Base-by-base conservation (phyloP, 495 filamentous ascomycete species). In the Talaromyces adpressus region DNA sequence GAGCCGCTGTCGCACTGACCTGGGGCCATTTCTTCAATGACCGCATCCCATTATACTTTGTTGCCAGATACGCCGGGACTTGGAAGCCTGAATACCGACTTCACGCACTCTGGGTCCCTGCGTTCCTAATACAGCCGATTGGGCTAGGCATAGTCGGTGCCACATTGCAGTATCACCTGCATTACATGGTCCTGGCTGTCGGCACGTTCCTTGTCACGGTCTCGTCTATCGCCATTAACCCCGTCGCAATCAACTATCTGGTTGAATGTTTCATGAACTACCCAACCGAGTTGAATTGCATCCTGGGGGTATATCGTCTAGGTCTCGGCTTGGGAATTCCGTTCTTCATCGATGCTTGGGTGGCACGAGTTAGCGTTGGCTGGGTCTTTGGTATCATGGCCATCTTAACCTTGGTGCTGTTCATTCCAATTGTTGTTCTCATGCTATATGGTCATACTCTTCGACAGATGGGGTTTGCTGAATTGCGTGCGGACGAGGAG, bases 311-410 rank as follows among this genome's bases (percentile, higher is more conserved):
- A 11, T 81, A 77, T 61, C 73, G 79, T 0, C 69, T 83, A 45
- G 67, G 70, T 3, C 72, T 79, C 36, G 79, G 80, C 4, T 64
- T 83, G 29, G 73, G 72, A 0, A 75, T 82, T 12, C 74, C 73
- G 57, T 84, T 84, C 63, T 82, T 76, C 64, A 75, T 82, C 57
- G 69, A 75, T 47, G 69, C 72, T 2, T 84, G 81, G 80, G 73
- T 75, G 8, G 75, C 64, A 6, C 71, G 68, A 41, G 79, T 83
- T 1, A 72, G 69, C 30, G 65, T 81, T 12, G 79, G 80, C 11
- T 84, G 81, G 81, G 75, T 79, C 0, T 83, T 79, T 70, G 81
- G 81, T 0, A 83, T 79, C 74, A 76, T 76, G 72, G 79, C 79
- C 0, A 78, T 83, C 57, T 80, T 82, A 65, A 70, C 69, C 6